Conservation (phyloP, 2,329 filamentous ascomycete genomes). For the Fusarium sp. region DNA sequence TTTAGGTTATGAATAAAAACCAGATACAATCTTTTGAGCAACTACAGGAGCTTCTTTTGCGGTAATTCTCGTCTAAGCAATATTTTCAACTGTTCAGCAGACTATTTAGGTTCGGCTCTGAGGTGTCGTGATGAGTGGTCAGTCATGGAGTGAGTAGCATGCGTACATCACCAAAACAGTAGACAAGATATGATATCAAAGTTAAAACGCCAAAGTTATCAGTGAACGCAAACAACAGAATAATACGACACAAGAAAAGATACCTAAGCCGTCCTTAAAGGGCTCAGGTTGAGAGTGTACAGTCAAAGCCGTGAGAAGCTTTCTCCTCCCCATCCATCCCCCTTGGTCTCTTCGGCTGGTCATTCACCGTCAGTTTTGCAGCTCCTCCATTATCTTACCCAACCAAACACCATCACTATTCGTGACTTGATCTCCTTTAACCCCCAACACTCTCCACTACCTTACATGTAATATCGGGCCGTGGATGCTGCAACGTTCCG, state of each 20-base stretch:
- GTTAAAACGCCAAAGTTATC: constrained; percentile 41
- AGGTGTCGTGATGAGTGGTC: neutral
- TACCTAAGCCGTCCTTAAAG: constrained; percentile 31
- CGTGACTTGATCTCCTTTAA: neutral
- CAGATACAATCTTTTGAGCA: constrained; percentile 7
- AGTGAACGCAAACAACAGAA: constrained; percentile 40
- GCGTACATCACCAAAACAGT: constrained; percentile 1
- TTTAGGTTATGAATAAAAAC: constrained; percentile 26
- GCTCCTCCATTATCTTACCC: constrained; percentile 2
- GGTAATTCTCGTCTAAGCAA: too few relatives aligned
- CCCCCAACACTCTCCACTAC: neutral
- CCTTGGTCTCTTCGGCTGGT: constrained; percentile 32
- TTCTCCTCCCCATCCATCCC: constrained; percentile 20
- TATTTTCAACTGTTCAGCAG: neutral
- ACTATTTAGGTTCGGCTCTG: neutral
- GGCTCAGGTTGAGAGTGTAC: constrained; percentile 47
- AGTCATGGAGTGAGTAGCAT: neutral
- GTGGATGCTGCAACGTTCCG: constrained; percentile 21
- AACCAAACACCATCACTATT: neutral
- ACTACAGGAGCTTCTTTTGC: neutral
- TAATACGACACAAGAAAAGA: constrained; percentile 43
- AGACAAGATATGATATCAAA: constrained; percentile 23
- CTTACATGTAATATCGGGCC: constrained; percentile 16
- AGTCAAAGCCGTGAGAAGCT: constrained; percentile 41
- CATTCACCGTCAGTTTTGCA: constrained; percentile 12